Evolutionary conservation across 2,329 filamentous ascomycete genomes (phyloP), one percentile per base, ranked within the genome.

Genomic region (Akanthomyces dipterigenus): DNA sequence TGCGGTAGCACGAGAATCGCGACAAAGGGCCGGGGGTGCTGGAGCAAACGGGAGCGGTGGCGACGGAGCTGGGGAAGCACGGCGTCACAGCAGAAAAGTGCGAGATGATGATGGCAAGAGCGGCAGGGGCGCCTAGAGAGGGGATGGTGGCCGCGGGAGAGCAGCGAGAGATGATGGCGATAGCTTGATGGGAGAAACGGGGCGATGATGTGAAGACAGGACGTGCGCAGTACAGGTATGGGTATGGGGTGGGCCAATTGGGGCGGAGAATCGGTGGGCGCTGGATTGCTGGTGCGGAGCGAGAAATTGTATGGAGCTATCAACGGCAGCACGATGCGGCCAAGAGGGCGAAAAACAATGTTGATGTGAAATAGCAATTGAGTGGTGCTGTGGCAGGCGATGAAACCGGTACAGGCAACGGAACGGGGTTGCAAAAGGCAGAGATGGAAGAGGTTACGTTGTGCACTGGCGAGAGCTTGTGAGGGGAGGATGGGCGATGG

Each of bases 221-320:
- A 40, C 50, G 16, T 20, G 20, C 50, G 31, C 31, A 31, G 45
- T 34, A 24, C 43, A 42, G 57, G 31, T 34, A 34, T 34, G 31
- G 31, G 11, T 51, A 60, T 49, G 53, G 53, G 51, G 50, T 46
- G 56, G 51, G 43, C 59, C 59, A 61, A 61, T 61, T 50, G 59
- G 51, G 24, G 55, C 34, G 43, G 59, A 55, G 51, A 61, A 49
- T 61, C 51, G 59, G 48, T 42, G 48, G 56, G 56, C 48, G 46
- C 36, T 45, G 24, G 43, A 22, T 7, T 55, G 51, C 12, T 43
- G 51, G 51, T 55, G 59, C 59, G 51, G 59, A 61, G 59, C 43
- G 59, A 50, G 20, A 42, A 34, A 36, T 28, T 38, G 46, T 31
- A 16, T 14, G 46, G 8, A 49, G 46, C 46, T 49, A n/a, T 49